Evolutionary conservation across 1,139 yeast species (phyloP).

Genomic region (Taphrina populina): DNA sequence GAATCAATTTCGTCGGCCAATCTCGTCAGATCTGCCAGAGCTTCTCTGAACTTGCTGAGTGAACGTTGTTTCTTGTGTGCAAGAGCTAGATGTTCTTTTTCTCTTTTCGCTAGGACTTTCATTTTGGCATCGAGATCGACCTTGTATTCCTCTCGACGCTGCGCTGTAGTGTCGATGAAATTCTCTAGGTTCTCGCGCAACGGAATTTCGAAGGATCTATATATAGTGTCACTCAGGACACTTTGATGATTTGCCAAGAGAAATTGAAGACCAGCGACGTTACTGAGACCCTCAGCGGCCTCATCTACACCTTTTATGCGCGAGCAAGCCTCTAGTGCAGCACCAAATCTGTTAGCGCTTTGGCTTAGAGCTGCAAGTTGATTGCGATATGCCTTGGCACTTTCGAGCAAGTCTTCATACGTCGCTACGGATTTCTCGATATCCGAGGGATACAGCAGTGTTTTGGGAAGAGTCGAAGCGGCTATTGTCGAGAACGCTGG

Average conservation of each 20-base stretch:
- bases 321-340: conserved; percentile 67
- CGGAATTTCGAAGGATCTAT: conserved; percentile 58
- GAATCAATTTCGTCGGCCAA: conserved; percentile 77
- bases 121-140: conserved; percentile 55
- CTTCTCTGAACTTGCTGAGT: conserved; percentile 61
- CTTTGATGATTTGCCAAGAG: conserved; percentile 76
- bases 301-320: conserved; percentile 64
- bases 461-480: conserved; percentile 11
- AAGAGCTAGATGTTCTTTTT: conserved; percentile 56
- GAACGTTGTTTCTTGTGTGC: conserved; percentile 58
- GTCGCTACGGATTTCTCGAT: conserved; percentile 39
- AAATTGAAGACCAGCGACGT: conserved; percentile 76
- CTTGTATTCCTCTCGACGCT: conserved; percentile 57
- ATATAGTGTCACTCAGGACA: conserved; percentile 60
- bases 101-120: conserved; percentile 54
- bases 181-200: conserved; percentile 50
- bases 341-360: conserved; percentile 73
- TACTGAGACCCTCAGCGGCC: conserved; percentile 60
- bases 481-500: neutral
- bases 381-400: conserved; percentile 55
- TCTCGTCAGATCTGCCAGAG: conserved; percentile 63
- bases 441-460: conserved; percentile 19
- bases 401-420: conserved; percentile 52
- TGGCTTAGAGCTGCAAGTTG: conserved; percentile 56
- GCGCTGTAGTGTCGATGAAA: conserved; percentile 46